Evolutionary conservation across 1,284 basidiomycete genomes (phyloP), one percentile per base, ranked within the genome.

Genomic region (Golubevia sp.): DNA sequence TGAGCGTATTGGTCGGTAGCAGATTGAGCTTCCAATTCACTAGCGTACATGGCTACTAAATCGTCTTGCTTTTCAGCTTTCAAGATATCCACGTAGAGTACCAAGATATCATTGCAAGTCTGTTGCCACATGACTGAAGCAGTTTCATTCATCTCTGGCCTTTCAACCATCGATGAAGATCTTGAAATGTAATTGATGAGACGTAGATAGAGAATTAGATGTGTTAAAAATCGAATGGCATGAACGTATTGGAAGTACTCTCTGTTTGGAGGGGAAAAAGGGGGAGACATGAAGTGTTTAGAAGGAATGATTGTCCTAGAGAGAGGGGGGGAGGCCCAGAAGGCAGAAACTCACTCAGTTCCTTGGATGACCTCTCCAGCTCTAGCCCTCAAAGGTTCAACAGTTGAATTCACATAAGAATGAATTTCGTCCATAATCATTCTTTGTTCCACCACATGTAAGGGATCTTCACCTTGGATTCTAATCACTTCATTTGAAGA

Each of bases 21-120:
- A 48, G 72, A 72, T 25, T 74, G 72, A n/a, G 61, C 63, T 38
- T 76, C 73, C 49, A 83, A 64, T 24, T 67, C 72, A 64, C 72
- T 77, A 0, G 81, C 76, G 52, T 83, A 83, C 70, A 83, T 71
- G 13, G 81, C 81, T 7, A 83, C 75, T 4, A 83, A 68, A 50
- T 69, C 65, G 18, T 66, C 70, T 62, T 81, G 70, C 30, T 58
- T 50, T 50, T 71, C 73, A 5, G 70, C 66, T 7, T 64, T 74
- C 20, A 83, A 62, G 18, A 82, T 70, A 55, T 77, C 67, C 4
- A 83, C 77, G 56, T 83, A 83, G 38, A 68, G 71, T 21, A 68
- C 65, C 49, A 83, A 56, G 34, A 83, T 79, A 11, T 69, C 64
- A 60, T 79, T 77, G 61, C 66, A 68, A 5, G 68, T 67, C 50